Conservation (phyloP, 352 stramenopile species). For the Blastocystis sp. region DNA sequence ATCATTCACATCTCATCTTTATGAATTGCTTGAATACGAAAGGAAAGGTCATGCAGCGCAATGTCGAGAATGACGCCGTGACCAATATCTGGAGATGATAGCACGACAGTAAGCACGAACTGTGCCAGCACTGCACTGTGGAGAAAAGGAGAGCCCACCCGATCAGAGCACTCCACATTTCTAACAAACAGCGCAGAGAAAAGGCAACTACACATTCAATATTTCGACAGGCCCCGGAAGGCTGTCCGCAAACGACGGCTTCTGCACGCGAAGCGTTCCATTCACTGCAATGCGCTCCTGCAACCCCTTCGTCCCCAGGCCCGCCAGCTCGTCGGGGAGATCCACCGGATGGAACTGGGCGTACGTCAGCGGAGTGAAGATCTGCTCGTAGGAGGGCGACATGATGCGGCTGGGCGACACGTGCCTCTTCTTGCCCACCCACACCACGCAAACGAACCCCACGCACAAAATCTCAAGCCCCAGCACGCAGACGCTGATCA, state of each 20-base stretch:
- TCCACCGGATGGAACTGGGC: constrained; percentile 51
- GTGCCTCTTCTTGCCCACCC: constrained; percentile 55
- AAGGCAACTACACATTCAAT: constrained; percentile 17
- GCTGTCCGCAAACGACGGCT: constrained; percentile 24
- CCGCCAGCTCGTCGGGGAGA: constrained; percentile 29
- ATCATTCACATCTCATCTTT: background rate
- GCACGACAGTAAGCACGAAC: background rate
- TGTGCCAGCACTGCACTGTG: constrained; percentile 19
- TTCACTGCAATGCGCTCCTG: constrained; percentile 58
- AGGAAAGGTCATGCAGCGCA: constrained; percentile 13
- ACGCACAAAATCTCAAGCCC: constrained; percentile 18
- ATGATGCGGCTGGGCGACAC: constrained; percentile 56
- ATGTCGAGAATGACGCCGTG: constrained; percentile 60
- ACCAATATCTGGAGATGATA: constrained; percentile 21
- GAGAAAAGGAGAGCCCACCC: background rate
- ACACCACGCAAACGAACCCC: constrained; percentile 27
- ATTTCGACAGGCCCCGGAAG: constrained; percentile 38
- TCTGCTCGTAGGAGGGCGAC: constrained; percentile 64
- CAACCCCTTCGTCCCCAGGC: constrained; percentile 49
- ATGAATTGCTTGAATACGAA: background rate
- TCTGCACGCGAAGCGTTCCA: constrained; percentile 40
- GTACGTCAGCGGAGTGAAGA: constrained; percentile 57
- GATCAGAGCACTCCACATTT: background rate
- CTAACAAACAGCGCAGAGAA: constrained; percentile 30
- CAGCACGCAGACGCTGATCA: background rate